Evolutionary conservation across 345 rosid species (phyloP).

Genomic region (Aurinia saxatilis): DNA sequence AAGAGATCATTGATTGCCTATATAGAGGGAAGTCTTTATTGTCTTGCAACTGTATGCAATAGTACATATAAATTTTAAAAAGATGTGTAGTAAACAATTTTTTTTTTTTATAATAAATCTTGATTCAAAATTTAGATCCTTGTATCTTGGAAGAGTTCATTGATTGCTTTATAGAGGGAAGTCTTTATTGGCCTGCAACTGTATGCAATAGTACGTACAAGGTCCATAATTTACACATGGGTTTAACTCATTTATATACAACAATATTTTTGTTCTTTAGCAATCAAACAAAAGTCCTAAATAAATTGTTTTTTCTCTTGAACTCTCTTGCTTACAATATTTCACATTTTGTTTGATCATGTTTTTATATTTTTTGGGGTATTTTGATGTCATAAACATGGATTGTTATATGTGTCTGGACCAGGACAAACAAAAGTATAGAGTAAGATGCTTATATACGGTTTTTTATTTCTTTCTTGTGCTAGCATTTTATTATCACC

Average conservation of each 20-base stretch:
- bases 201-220: conserved; percentile 5
- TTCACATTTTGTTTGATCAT: neutral
- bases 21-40: conserved; percentile 5
- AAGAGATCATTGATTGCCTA: conserved; percentile 9
- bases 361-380: no score
- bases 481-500: conserved; percentile 14
- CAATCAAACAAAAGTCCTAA: conserved; percentile 11
- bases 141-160: neutral
- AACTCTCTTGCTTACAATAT: neutral
- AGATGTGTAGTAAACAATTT: no score
- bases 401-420: conserved; percentile 10
- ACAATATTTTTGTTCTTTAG: conserved; percentile 12
- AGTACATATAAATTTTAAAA: neutral
- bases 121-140: neutral
- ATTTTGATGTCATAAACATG: conserved; percentile 4
- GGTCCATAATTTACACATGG: conserved; percentile 21
- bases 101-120: no score
- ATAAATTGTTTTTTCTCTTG: neutral
- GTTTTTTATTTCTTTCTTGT: conserved; percentile 2
- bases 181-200: conserved; percentile 7
- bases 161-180: conserved; percentile 8
- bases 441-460: conserved; percentile 21
- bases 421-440: conserved; percentile 12
- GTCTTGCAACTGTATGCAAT: conserved; percentile 7
- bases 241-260: neutral